Conservation (phyloP, 2,329 filamentous ascomycete species). For the Colletotrichum sp. region DNA sequence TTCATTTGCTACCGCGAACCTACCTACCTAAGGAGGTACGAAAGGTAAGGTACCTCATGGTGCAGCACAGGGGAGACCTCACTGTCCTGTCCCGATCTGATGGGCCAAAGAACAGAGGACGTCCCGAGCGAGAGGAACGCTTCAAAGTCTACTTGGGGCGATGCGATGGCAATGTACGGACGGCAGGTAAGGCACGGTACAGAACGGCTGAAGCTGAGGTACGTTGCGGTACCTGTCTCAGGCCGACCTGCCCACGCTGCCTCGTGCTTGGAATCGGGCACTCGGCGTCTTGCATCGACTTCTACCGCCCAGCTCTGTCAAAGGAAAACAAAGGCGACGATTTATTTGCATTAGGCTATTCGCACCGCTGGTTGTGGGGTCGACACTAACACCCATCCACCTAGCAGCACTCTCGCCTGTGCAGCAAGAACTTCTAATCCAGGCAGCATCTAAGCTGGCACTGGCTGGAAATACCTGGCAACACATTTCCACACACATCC, state of each 20-base stretch:
- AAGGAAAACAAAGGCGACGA: not conserved
- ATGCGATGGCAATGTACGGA: not conserved
- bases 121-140: constrained; percentile 17
- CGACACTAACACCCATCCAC: not conserved
- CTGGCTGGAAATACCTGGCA: not conserved
- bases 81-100: constrained; percentile 5
- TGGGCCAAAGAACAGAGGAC: not conserved
- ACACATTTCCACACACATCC: not conserved
- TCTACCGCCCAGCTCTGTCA: not conserved
- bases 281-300: not conserved
- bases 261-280: not conserved
- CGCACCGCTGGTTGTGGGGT: not conserved
- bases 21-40: not conserved
- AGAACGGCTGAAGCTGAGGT: not conserved
- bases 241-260: too few species aligned
- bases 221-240: not conserved
- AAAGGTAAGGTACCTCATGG: not conserved
- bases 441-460: not conserved
- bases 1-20: not conserved
- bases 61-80: not conserved
- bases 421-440: not conserved
- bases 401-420: not conserved
- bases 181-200: not conserved
- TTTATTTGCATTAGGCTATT: not conserved
- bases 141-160: not conserved